Percentiles rank a stretch among this genome's conserved stretches.
Conservation (phyloP, 768 basidiomycete genomes). For the Zangia roseola region DNA sequence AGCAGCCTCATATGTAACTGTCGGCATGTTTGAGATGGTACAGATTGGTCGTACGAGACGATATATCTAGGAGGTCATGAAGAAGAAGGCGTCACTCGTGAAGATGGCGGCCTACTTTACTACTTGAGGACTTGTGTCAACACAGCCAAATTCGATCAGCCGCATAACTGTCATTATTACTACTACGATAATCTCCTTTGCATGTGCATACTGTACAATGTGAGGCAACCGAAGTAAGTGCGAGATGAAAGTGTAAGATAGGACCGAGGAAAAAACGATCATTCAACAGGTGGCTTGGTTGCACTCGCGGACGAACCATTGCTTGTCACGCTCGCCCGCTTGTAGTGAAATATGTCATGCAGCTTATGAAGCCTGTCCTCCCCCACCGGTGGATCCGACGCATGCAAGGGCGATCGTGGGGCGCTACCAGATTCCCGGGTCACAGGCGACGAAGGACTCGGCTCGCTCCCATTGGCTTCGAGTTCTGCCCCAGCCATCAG, state of each 20-base stretch:
- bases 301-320: constrained; percentile 37
- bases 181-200: constrained; percentile 24
- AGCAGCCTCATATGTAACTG: constrained; percentile 61
- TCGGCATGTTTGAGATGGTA: constrained; percentile 19
- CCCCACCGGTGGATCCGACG: constrained; percentile 35
- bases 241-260: constrained; percentile 20
- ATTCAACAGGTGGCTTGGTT: constrained; percentile 19
- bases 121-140: constrained; percentile 14
- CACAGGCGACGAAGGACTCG: constrained; percentile 34
- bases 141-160: constrained; percentile 25
- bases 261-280: constrained; percentile 11
- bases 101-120: background rate
- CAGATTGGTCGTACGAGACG: constrained; percentile 5
- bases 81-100: background rate
- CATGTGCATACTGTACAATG: constrained; percentile 32
- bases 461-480: constrained; percentile 52
- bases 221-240: constrained; percentile 16
- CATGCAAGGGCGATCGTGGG: constrained; percentile 36
- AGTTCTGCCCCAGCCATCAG: constrained; percentile 44
- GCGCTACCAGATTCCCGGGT: constrained; percentile 27
- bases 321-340: constrained; percentile 59
- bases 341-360: constrained; percentile 81
- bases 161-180: constrained; percentile 12
- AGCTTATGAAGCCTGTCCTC: constrained; percentile 72
- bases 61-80: constrained; percentile 10